phyloP scores from a whole-genome alignment of 768 basidiomycete species.

The Russula compacta region DNA sequence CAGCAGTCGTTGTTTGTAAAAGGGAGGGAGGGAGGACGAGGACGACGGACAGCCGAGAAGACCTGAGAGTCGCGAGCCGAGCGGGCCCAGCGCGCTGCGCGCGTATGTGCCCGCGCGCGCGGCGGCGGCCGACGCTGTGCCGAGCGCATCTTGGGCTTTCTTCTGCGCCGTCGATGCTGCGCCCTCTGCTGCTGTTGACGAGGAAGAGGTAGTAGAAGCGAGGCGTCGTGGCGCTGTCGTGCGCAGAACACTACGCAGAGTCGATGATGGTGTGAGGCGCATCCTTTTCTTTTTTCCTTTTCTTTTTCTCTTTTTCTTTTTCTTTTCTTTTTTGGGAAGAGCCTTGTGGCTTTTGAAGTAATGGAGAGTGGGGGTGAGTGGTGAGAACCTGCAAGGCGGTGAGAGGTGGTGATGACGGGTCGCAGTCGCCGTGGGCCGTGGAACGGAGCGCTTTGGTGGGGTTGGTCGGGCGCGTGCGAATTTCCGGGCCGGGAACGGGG shows the following conservation, averaged over 20 bases:
- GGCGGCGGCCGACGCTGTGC: conserved; percentile 47
- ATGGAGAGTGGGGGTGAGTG: too few relatives aligned
- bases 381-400: too few relatives aligned
- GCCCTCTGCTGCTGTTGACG: not conserved
- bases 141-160: conserved; percentile 62
- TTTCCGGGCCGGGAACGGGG: too few relatives aligned
- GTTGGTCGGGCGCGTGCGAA: too few relatives aligned
- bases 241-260: not conserved
- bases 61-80: conserved; percentile 46
- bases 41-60: conserved; percentile 44
- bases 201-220: not conserved
- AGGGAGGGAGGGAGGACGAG: too few relatives aligned
- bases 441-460: too few relatives aligned
- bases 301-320: not conserved
- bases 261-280: not conserved
- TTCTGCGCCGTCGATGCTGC: conserved; percentile 43
- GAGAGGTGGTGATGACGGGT: too few relatives aligned
- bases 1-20: too few relatives aligned
- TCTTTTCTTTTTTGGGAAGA: too few relatives aligned
- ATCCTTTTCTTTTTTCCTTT: not conserved
- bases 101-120: conserved; percentile 44
- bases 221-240: conserved; percentile 4
- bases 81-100: conserved; percentile 39
- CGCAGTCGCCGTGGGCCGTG: too few relatives aligned
- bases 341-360: too few relatives aligned